phyloP scores from a whole-genome alignment of 1,284 basidiomycete species.

The Rhodotorula sp. region DNA sequence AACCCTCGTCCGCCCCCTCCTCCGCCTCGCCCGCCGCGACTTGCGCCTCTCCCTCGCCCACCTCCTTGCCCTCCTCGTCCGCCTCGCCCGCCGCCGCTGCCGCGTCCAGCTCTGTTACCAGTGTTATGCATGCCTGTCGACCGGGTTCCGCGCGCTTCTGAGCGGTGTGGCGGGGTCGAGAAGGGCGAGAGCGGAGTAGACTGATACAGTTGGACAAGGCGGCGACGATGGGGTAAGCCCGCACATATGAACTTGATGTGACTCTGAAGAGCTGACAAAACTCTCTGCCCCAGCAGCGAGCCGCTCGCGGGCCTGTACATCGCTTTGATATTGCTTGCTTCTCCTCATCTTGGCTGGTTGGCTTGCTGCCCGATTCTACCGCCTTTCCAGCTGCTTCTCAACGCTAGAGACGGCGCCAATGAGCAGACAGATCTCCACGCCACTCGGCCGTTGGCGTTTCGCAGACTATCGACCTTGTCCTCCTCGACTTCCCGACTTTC shows the following conservation, averaged over 20 bases:
- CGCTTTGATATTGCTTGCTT: not conserved
- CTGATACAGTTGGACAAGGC: not conserved
- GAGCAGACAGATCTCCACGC: too few relatives aligned
- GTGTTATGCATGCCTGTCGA: slow-evolving; percentile 2
- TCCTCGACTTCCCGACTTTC: not conserved
- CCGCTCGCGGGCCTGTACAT: not conserved
- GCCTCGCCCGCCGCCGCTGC: not conserved
- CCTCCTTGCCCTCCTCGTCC: slow-evolving; percentile 5
- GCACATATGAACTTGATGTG: not conserved
- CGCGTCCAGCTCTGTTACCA: not conserved
- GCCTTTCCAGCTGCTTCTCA: too few relatives aligned
- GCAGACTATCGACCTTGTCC: too few relatives aligned
- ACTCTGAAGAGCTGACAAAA: not conserved
- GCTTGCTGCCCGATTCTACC: too few relatives aligned
- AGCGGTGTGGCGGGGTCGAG: not conserved
- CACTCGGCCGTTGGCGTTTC: too few relatives aligned
- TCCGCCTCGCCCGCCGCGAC: not conserved
- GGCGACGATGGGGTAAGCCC: not conserved
- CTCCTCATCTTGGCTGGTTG: not conserved
- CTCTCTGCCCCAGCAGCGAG: not conserved
- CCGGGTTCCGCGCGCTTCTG: not conserved
- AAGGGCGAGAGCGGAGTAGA: not conserved
- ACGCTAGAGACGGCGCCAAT: too few relatives aligned
- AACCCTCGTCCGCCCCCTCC: not conserved
- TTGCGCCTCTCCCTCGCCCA: not conserved